Conservation (phyloP, 2,329 filamentous ascomycete genomes). For the Trichoderma sp. region DNA sequence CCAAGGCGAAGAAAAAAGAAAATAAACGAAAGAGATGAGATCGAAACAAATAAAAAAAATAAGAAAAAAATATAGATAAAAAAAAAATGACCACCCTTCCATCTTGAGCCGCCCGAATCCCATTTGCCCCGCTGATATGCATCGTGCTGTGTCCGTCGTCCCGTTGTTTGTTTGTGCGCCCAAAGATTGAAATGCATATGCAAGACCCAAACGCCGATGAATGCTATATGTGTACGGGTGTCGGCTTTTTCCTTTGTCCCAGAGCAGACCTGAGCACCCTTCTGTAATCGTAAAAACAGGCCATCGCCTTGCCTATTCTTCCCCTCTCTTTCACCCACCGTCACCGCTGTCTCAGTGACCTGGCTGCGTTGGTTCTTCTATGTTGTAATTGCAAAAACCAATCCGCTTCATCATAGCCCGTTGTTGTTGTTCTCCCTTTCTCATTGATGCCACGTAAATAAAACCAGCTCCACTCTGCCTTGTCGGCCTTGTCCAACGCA, state of each 20-base stretch:
- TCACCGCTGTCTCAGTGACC: neutral
- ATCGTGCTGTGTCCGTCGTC: constrained; percentile 6
- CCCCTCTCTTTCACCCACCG: neutral
- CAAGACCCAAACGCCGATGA: constrained; percentile 14
- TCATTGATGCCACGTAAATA: constrained; percentile 13
- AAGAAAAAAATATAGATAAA: neutral
- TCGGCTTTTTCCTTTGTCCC: neutral
- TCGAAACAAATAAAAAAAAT: neutral
- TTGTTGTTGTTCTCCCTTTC: neutral
- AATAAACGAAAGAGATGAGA: neutral
- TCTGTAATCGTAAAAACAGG: neutral
- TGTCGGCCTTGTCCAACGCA: neutral
- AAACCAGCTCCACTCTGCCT: neutral
- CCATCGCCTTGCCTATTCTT: neutral
- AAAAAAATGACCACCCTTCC: neutral
- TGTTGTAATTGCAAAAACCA: neutral
- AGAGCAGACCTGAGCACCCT: neutral
- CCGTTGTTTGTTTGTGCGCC: constrained; percentile 12
- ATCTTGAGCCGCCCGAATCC: neutral
- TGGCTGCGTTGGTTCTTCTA: neutral
- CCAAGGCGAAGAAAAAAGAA: neutral
- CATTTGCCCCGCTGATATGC: constrained; percentile 6
- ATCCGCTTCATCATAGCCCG: neutral
- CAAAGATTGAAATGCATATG: constrained; percentile 9
- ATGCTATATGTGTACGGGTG: neutral